Percentiles rank a stretch among this genome's conserved stretches.
Conservation (phyloP, 2,329 filamentous ascomycete species). For the Aspergillus neoniger region DNA sequence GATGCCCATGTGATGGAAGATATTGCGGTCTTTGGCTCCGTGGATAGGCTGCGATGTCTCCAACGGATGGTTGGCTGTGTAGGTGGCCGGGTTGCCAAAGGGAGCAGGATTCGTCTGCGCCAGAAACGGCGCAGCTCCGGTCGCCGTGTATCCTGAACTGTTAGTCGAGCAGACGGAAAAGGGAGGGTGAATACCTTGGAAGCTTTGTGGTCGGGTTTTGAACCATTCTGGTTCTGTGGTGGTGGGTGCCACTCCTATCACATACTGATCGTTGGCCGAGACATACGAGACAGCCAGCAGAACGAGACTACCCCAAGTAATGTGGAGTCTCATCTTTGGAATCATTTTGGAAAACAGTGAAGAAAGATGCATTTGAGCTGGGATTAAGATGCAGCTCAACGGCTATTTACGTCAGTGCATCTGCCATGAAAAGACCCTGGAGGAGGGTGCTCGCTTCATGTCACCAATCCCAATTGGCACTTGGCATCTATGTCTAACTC, state of each 20-base stretch:
- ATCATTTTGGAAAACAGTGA: too few relatives aligned
- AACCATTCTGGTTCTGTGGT: constrained; percentile 1
- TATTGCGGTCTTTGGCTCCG: constrained; percentile 61
- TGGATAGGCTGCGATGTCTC: constrained; percentile 70
- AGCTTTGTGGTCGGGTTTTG: not conserved
- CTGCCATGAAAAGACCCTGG: too few relatives aligned
- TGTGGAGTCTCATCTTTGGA: not conserved
- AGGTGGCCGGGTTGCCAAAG: constrained; percentile 59
- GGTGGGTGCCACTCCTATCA: not conserved
- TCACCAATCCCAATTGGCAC: too few relatives aligned
- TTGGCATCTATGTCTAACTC: too few relatives aligned
- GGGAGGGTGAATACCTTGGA: not conserved
- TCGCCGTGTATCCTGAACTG: constrained; percentile 43
- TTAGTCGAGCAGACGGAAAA: not conserved
- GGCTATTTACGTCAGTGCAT: too few relatives aligned
- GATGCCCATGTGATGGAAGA: constrained; percentile 71
- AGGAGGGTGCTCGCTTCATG: too few relatives aligned
- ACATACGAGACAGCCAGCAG: not conserved
- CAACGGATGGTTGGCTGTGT: constrained; percentile 68
- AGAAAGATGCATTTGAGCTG: too few relatives aligned
- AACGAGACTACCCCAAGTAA: not conserved
- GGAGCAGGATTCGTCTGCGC: constrained; percentile 70
- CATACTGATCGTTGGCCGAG: not conserved
- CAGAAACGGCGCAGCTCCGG: constrained; percentile 68
- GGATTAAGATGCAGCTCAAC: too few relatives aligned